phyloP scores from a whole-genome alignment of 306 rosid species.

The Corylus avellana region DNA sequence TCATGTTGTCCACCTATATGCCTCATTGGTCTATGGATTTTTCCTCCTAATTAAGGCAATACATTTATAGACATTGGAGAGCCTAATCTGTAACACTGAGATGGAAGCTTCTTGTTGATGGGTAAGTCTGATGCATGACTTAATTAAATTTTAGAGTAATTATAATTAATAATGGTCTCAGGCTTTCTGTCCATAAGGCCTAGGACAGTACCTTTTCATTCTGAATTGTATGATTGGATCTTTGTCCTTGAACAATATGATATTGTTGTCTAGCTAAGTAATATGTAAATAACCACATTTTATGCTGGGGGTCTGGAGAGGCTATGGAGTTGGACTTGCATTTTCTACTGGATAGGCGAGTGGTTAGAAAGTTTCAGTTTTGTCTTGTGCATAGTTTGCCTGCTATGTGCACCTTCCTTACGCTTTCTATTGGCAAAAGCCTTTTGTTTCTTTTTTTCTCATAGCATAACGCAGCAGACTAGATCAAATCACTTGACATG shows the following conservation, averaged over 20 bases:
- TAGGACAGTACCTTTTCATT: background rate
- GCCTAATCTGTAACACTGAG: background rate
- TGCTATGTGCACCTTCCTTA: constrained; percentile 13
- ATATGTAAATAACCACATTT: background rate
- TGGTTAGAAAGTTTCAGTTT: background rate
- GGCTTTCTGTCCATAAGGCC: background rate
- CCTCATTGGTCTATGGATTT: background rate
- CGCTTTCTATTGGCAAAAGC: background rate
- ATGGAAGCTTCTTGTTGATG: background rate
- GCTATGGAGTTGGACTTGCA: background rate
- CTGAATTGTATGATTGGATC: constrained; percentile 13
- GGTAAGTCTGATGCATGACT: background rate
- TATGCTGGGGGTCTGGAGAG: background rate
- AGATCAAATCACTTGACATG: background rate
- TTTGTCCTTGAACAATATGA: background rate
- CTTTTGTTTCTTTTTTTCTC: background rate
- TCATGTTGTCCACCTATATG: constrained; percentile 4
- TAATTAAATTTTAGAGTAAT: background rate
- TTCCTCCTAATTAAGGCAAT: background rate
- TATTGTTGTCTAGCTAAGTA: background rate
- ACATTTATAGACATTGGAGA: too few relatives aligned
- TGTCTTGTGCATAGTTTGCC: constrained; percentile 11
- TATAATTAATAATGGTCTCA: background rate
- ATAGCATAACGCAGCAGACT: background rate
- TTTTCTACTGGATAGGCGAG: background rate